Base-by-base conservation (phyloP, 1,284 basidiomycete species). In the Leccinum holopus region DNA sequence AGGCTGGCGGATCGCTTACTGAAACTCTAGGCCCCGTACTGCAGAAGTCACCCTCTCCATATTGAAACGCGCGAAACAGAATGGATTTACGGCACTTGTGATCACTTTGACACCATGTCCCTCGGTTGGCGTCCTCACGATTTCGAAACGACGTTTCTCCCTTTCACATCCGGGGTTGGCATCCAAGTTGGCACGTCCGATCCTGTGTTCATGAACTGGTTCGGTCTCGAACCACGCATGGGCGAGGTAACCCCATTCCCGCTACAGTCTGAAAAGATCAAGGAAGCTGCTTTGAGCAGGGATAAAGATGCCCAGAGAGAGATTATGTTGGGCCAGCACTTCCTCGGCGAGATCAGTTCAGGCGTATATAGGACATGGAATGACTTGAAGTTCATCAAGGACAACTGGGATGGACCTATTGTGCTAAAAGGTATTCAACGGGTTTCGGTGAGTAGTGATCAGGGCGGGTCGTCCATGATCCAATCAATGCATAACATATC, bases 381-480 rank as follows among this genome's bases (percentile, higher is more conserved):
- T 60, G 84, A 91, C 61, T 69, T 91, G 58, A 79, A 80, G 67
- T 84, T 90, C 64, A 69, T 91, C 65, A 79, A 82, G 66, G 78
- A 87, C 28, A 81, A 87, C 60, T 92, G 90, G 90, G 83, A 89
- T 21, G 89, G 90, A 0, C 87, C 87, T 10, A 74, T 92, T 58
- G 74, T 91, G 10, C 73, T 92, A 57, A 92, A 92, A 72, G 90
- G 89, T 3, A 90, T 94, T 54, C 86, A 86, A 65, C 76, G 71
- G 53, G 79, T 81, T 39, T 75, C 77, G 58, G 84, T 85, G 66
- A 59, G 77, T 75, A 1, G 25, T 57, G 1, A 32, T n/a, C n/a
- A 5, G 21, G 41, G 9, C 33, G 3, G 11, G 21, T 41, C 41
- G n/a, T 18, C 0, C 18, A 37, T 33, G 30, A 32, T 33, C 33